These are phyloP conservation scores for Porphyra umbilicalis DNA, from an alignment of 31 red algal species.

Conservation along the genomic window DNA sequence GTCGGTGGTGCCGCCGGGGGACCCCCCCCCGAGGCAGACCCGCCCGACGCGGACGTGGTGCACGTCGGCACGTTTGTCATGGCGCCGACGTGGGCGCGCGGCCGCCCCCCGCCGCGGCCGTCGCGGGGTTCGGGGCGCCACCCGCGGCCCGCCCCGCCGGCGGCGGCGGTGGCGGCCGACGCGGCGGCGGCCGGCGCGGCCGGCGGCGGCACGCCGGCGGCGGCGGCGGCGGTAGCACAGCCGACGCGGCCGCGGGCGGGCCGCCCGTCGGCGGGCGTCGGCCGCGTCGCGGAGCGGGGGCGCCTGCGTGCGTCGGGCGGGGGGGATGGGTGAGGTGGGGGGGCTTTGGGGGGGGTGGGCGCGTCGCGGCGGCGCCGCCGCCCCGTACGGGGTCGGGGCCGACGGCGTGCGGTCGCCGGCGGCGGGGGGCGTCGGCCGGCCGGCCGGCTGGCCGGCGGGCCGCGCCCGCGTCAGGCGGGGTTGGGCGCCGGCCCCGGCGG, in stretches of 20 bases:
- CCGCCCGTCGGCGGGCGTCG: neutral
- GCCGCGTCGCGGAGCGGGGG: neutral
- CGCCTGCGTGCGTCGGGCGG: too few relatives aligned
- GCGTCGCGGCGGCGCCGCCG: too few relatives aligned
- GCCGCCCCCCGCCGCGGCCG: neutral
- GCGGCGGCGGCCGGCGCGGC: neutral
- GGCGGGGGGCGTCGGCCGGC: too few relatives aligned
- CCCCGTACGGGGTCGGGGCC: too few relatives aligned
- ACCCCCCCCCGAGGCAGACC: neutral
- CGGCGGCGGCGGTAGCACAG: neutral
- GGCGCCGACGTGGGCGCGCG: neutral
- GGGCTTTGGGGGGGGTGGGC: too few relatives aligned
- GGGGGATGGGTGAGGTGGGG: too few relatives aligned
- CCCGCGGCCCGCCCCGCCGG: neutral
- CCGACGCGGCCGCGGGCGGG: neutral
- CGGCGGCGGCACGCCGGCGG: neutral
- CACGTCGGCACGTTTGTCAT: neutral
- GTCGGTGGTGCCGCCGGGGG: neutral
- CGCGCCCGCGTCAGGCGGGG: too few relatives aligned
- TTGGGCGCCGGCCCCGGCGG: too few relatives aligned
- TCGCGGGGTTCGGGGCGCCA: neutral
- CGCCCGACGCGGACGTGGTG: neutral
- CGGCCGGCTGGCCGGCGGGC: too few relatives aligned
- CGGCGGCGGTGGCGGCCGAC: neutral
- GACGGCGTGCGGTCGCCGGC: too few relatives aligned